phyloP scores from a whole-genome alignment of 2,329 filamentous ascomycete species.

The Nigrospora osmanthi region DNA sequence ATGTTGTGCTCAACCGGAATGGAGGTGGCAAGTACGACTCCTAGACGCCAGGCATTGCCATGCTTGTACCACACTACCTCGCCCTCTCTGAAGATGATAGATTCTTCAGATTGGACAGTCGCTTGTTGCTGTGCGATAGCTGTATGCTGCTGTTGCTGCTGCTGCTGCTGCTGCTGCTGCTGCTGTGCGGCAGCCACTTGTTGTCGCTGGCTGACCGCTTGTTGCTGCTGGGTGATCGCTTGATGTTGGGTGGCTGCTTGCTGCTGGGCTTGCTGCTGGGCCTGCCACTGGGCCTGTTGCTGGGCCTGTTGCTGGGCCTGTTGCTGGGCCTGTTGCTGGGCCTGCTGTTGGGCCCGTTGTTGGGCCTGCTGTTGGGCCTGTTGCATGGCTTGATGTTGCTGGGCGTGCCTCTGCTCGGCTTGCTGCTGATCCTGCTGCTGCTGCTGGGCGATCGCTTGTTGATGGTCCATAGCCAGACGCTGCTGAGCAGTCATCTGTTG shows the following conservation, averaged over 20 bases:
- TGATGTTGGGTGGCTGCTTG: too few relatives aligned
- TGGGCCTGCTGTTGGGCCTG: too few relatives aligned
- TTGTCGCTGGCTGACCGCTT: background rate
- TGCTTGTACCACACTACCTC: constrained; percentile 45
- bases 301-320: too few relatives aligned
- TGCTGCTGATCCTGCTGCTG: too few relatives aligned
- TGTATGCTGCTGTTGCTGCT: constrained; percentile 1
- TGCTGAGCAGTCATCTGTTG: background rate
- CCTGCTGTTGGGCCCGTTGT: too few relatives aligned
- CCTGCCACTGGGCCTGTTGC: too few relatives aligned
- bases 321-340: too few relatives aligned
- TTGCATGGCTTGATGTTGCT: too few relatives aligned
- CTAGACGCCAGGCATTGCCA: constrained; percentile 38
- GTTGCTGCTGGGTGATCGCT: background rate
- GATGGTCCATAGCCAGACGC: background rate
- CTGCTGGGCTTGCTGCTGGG: too few relatives aligned
- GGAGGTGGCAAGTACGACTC: constrained; percentile 24
- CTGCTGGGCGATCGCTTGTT: background rate
- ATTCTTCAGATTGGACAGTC: constrained; percentile 10
- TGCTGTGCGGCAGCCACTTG: constrained; percentile 14
- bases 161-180: constrained; percentile 4
- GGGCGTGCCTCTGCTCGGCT: too few relatives aligned
- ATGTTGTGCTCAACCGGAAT: too few relatives aligned
- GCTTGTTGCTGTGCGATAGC: constrained; percentile 6
- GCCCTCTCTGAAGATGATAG: constrained; percentile 35